phyloP scores from a whole-genome alignment of 345 rosid species.

The Clausena lansium region DNA sequence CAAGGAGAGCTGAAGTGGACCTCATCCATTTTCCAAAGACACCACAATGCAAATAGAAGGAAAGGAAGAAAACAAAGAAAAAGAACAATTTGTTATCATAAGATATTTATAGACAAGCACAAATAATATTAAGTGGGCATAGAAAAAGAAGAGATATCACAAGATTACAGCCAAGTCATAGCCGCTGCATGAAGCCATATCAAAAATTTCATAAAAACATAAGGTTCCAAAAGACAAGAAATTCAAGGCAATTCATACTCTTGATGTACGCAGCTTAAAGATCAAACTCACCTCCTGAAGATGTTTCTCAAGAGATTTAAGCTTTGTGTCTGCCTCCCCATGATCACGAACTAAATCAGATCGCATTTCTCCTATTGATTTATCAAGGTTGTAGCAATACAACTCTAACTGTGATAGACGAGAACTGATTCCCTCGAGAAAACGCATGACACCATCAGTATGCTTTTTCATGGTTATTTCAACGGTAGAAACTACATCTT shows the following conservation, averaged over 20 bases:
- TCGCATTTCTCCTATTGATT: slow-evolving; percentile 92
- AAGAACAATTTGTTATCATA: not conserved
- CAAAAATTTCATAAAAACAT: not conserved
- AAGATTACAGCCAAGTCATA: not conserved
- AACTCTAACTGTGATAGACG: slow-evolving; percentile 89
- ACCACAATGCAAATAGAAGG: not conserved
- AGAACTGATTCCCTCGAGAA: slow-evolving; percentile 96
- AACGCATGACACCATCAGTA: slow-evolving; percentile 75
- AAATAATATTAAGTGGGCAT: not conserved
- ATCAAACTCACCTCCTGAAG: slow-evolving; percentile 72
- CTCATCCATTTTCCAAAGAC: not conserved
- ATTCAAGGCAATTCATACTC: not conserved
- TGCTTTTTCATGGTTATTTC: slow-evolving; percentile 84
- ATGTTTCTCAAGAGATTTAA: slow-evolving; percentile 87
- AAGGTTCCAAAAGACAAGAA: not conserved
- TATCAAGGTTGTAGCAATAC: slow-evolving; percentile 92
- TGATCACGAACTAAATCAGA: slow-evolving; percentile 68
- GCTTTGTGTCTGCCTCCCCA: slow-evolving; percentile 76
- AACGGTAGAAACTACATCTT: slow-evolving; percentile 55
- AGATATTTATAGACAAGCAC: not conserved
- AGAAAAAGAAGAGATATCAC: not conserved
- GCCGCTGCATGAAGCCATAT: not conserved
- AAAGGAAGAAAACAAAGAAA: not conserved
- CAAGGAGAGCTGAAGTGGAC: not conserved
- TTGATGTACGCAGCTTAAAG: not conserved